Base-by-base conservation (phyloP, 2,329 filamentous ascomycete species). In the Celoporthe dispersa region DNA sequence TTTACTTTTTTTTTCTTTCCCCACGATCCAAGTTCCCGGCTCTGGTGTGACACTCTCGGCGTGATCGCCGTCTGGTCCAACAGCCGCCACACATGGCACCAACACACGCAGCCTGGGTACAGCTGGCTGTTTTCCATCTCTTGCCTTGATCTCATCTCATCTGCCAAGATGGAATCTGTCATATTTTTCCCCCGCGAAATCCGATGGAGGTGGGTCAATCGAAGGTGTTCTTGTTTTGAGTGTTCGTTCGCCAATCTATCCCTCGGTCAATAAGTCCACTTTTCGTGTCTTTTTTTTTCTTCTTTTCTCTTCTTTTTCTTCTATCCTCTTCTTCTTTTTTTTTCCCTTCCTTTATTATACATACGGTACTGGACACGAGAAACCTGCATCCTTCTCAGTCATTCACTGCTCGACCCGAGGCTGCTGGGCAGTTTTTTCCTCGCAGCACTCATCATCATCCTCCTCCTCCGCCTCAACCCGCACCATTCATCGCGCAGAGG, bases 11-110 rank as follows among this genome's bases (percentile, higher is more conserved):
- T 48, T 1, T 16, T 16, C 4, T 1, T 16, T 16, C 4, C 44
- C 31, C 33, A 22, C 25, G 2, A 19, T 53, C 35, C 14, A 31
- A 37, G 9, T 9, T 25, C n/a, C 64, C 64, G 64, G 31, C 8
- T n/a, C 12, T 70, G 31, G 68, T 64, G 68, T 67, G 64, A 70
- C 68, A 48, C 31, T 25, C 63, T 48, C 68, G 48, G 64, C 61
- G 25, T 70, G 68, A 70, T 70, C 68, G 60, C 62, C 68, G 48
- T 64, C 64, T 66, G 31, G 48, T 35, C 64, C 60, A 57, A 57
- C 61, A 57, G 25, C 25, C 12, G 25, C 51, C 51, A 57, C 28
- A 25, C 48, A 41, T 41, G 39, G 12, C 39, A 41, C 39, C 11
- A 41, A 41, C 12, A 41, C 39, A 41, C n/a, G n/a, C n/a, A n/a